Conservation (phyloP, 2,329 filamentous ascomycete species). For the Phaeosphaeriaceae sp. region DNA sequence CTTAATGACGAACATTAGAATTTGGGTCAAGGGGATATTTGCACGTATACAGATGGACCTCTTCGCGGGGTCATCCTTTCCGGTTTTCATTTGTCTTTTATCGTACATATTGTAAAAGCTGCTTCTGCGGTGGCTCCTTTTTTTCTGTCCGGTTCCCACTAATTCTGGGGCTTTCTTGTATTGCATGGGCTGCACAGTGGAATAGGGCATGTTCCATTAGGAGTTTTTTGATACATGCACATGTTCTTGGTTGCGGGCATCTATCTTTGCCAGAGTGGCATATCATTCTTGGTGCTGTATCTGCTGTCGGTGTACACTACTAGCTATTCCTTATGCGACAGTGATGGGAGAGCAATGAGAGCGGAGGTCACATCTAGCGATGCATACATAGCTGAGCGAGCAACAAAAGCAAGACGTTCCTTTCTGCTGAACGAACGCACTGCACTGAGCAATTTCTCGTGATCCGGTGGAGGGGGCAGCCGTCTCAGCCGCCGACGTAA, state of each 20-base stretch:
- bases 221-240: constrained; percentile 48
- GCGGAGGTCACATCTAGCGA: constrained; percentile 15
- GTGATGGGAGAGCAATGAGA: constrained; percentile 1
- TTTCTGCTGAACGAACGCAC: constrained; percentile 5
- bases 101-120: constrained; percentile 51
- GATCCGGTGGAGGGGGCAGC: neutral
- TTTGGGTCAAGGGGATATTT: constrained; percentile 39
- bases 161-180: constrained; percentile 44
- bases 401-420: constrained; percentile 39
- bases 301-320: constrained; percentile 38
- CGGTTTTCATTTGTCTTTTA: constrained; percentile 39
- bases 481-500: constrained; percentile 31
- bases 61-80: constrained; percentile 33
- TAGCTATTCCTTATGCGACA: constrained; percentile 25
- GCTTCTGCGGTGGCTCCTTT: constrained; percentile 36
- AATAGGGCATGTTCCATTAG: constrained; percentile 36
- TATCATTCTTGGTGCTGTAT: constrained; percentile 26
- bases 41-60: constrained; percentile 44
- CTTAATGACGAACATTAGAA: constrained; percentile 51
- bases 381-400: constrained; percentile 28
- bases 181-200: constrained; percentile 47
- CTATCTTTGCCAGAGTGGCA: constrained; percentile 21
- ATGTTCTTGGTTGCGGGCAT: constrained; percentile 36
- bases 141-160: constrained; percentile 42
- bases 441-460: neutral